phyloP scores from a whole-genome alignment of 2,329 filamentous ascomycete species.

The Chaetoscypha palmicola region DNA sequence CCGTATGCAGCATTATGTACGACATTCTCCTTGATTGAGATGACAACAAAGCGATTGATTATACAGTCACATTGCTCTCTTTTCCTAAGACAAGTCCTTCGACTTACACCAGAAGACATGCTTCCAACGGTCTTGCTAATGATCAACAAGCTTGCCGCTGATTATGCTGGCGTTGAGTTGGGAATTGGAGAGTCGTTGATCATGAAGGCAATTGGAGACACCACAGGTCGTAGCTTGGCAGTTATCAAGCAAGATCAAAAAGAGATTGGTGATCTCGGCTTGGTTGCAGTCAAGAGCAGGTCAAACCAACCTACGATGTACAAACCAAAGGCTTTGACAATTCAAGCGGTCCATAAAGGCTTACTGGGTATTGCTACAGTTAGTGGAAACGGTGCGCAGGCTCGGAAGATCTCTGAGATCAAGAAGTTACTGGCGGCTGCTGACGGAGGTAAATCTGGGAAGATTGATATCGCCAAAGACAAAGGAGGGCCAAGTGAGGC shows the following conservation, averaged over 20 bases:
- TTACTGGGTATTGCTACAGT: constrained; percentile 83
- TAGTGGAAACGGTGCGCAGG: constrained; percentile 79
- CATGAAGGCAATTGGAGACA: constrained; percentile 97
- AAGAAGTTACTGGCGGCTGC: constrained; percentile 94
- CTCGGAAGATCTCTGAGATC: constrained; percentile 86
- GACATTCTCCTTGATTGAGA: constrained; percentile 89
- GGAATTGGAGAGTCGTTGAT: constrained; percentile 98
- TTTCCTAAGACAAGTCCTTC: constrained; percentile 89
- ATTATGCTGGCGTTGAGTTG: constrained; percentile 92
- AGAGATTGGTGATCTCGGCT: constrained; percentile 88
- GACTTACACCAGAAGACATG: constrained; percentile 81
- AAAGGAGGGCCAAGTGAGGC: constrained; percentile 93
- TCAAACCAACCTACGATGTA: constrained; percentile 97
- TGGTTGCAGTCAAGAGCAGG: constrained; percentile 92
- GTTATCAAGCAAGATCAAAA: constrained; percentile 95
- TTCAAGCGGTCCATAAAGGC: constrained; percentile 79
- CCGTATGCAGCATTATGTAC: constrained; percentile 92
- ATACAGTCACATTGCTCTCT: constrained; percentile 85
- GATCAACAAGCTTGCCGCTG: constrained; percentile 96
- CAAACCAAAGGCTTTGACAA: constrained; percentile 85
- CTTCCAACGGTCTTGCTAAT: constrained; percentile 86
- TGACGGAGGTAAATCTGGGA: constrained; percentile 64
- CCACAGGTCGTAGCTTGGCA: constrained; percentile 77
- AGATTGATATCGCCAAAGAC: constrained; percentile 84
- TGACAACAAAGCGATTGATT: constrained; percentile 84